Evolutionary conservation across 495 filamentous ascomycete species (phyloP), one percentile per base, ranked within the genome.

Genomic region (Apiosordaria backusii): DNA sequence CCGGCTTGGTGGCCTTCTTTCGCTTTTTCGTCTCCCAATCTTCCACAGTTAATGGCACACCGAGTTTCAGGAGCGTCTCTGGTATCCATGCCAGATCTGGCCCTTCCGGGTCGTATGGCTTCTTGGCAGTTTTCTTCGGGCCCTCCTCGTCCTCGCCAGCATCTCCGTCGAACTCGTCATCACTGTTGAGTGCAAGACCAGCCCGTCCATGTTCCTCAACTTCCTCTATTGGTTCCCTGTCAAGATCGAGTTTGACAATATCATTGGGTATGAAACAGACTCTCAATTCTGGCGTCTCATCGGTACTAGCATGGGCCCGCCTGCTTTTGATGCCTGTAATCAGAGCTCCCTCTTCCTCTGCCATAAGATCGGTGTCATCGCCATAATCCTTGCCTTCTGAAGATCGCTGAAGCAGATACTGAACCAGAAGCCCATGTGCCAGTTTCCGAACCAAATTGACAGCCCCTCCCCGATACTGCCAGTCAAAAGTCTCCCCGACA

Each of bases 361-460:
- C 71, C 18, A 70, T 70, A 29, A 82, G 76, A 18, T 86, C 67
- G 50, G 79, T 70, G 45, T 83, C 81, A 0, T 77, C 70, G 25
- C 75, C 71, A 4, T 72, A 60, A 2, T 29, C 54, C 3, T 67
- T 68, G 22, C 65, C 35, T n/a, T 69, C 55, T 9, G 65, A 59
- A 23, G 72, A 73, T n/a, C 73, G 76, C 19, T 73, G 58, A 15
- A 86, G 81, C 25, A 97, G 80, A 65, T 84, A 83, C 57, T 87
- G 84, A 0, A 88, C 83, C 54, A 97, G 76, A 6, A 97, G 77
- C 35, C 90, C 89, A 19, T 93, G 91, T 0, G 93, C 91, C 25
- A 99, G 77, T 50, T 89, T 88, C 26, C 88, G 84, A 55, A 97
- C 90, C 62, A 96, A 89, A 69, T 97, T 96, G 65, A 88, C 85